phyloP scores from a whole-genome alignment of 108 stramenopile species.

The Cyclotella distinguenda region DNA sequence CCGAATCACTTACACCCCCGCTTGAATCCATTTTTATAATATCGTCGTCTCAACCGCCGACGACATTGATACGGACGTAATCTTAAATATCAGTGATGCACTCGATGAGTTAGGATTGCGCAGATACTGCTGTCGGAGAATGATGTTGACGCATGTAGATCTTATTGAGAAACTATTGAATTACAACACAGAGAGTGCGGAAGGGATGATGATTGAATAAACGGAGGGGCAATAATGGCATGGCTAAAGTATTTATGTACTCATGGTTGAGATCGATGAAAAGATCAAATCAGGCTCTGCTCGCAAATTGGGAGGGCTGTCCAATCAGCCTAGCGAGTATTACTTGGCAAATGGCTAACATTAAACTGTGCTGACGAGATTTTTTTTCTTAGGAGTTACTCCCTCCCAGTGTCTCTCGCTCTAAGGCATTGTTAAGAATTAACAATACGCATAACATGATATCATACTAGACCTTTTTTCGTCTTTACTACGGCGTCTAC shows the following conservation, averaged over 20 bases:
- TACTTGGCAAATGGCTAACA: too few relatives aligned
- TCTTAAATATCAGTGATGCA: conserved; percentile 81
- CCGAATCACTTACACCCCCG: too few relatives aligned
- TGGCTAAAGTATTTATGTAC: too few relatives aligned
- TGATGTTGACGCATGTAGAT: conserved; percentile 99
- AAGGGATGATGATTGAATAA: conserved; percentile 39
- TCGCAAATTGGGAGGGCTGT: too few relatives aligned
- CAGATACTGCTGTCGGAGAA: conserved; percentile 99
- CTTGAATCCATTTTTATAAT: too few relatives aligned
- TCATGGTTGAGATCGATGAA: not conserved
- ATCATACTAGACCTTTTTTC: not conserved
- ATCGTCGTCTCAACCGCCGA: too few relatives aligned
- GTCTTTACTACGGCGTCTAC: not conserved
- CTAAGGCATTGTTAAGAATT: too few relatives aligned
- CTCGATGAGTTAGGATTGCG: conserved; percentile 96
- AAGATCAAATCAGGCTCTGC: not conserved
- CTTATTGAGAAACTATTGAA: conserved; percentile 99
- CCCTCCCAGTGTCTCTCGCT: too few relatives aligned
- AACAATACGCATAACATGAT: too few relatives aligned
- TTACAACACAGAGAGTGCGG: conserved; percentile 95
- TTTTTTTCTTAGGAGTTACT: too few relatives aligned
- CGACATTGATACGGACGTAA: not conserved
- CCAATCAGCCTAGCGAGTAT: too few relatives aligned
- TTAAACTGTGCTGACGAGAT: too few relatives aligned
- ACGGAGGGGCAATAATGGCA: not conserved